phyloP scores from a whole-genome alignment of 495 filamentous ascomycete genomes.

The Talaromyces thailandensis region DNA sequence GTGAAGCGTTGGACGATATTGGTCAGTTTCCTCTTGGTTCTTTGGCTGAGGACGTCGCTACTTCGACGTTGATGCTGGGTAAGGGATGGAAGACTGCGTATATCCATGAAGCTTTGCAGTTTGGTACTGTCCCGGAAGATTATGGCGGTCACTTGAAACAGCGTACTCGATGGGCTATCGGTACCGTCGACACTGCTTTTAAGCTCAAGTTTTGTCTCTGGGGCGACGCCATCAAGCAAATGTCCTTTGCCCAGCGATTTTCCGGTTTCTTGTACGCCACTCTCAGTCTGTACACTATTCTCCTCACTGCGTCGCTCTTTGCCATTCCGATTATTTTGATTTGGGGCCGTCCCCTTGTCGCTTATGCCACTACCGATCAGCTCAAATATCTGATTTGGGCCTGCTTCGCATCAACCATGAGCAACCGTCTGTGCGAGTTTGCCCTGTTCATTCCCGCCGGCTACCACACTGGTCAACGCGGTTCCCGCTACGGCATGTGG shows the following conservation, averaged over 20 bases:
- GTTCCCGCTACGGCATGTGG: slow-evolving; percentile 32
- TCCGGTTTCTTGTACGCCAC: slow-evolving; percentile 38
- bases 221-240: slow-evolving; percentile 24
- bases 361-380: slow-evolving; percentile 29
- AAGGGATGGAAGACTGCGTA: slow-evolving; percentile 43
- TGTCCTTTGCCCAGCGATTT: slow-evolving; percentile 26
- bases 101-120: slow-evolving; percentile 42
- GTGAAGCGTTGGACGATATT: slow-evolving; percentile 39
- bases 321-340: slow-evolving; percentile 38
- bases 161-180: slow-evolving; percentile 39
- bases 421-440: slow-evolving; percentile 34
- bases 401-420: slow-evolving; percentile 30
- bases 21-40: slow-evolving; percentile 41
- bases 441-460: slow-evolving; percentile 34
- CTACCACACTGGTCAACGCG: slow-evolving; percentile 34
- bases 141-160: slow-evolving; percentile 42
- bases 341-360: slow-evolving; percentile 34
- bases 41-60: slow-evolving; percentile 43
- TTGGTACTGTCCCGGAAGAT: slow-evolving; percentile 40
- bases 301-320: slow-evolving; percentile 31
- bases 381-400: slow-evolving; percentile 40
- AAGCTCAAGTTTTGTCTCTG: slow-evolving; percentile 37
- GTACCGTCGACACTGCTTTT: slow-evolving; percentile 34
- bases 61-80: slow-evolving; percentile 36
- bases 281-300: slow-evolving; percentile 31